Percentiles rank a stretch among this genome's conserved stretches.
phyloP scores from a whole-genome alignment of 495 filamentous ascomycete species.

The Podospora fimiseda region DNA sequence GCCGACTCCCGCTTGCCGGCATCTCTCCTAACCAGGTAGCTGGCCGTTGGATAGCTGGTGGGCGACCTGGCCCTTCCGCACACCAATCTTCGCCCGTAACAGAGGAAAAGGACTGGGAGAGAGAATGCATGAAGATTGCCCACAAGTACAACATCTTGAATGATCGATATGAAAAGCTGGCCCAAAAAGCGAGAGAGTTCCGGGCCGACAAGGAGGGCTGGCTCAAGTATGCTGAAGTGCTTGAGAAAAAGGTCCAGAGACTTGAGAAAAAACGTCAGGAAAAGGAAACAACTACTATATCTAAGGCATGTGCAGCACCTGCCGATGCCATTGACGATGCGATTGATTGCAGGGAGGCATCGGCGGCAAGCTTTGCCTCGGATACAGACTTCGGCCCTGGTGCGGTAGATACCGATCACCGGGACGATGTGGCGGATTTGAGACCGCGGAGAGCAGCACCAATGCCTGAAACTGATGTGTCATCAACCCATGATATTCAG shows the following conservation, averaged over 20 bases:
- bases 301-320: neutral
- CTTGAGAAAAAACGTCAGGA: constrained; percentile 1
- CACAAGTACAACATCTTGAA: constrained; percentile 21
- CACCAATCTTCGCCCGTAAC: neutral
- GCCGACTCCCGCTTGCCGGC: constrained; percentile 14
- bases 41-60: neutral
- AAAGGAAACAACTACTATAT: neutral
- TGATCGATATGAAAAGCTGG: constrained; percentile 15
- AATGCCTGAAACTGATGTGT: neutral
- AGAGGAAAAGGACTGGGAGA: constrained; percentile 10
- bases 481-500: neutral
- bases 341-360: neutral
- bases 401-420: neutral
- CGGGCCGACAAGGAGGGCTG: constrained; percentile 20
- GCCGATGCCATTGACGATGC: neutral
- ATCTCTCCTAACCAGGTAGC: constrained; percentile 17
- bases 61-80: no score
- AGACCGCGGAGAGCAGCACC: neutral
- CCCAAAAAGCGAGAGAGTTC: constrained; percentile 3
- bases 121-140: constrained; percentile 24
- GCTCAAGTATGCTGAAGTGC: constrained; percentile 22
- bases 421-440: constrained; percentile 1
- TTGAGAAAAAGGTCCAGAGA: constrained; percentile 19
- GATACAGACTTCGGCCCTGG: constrained; percentile 7
- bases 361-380: constrained; percentile 9